These are phyloP conservation scores for Allomyces javanicus DNA, from an alignment of 192 early-diverging fungal species.

Conservation along the genomic window DNA sequence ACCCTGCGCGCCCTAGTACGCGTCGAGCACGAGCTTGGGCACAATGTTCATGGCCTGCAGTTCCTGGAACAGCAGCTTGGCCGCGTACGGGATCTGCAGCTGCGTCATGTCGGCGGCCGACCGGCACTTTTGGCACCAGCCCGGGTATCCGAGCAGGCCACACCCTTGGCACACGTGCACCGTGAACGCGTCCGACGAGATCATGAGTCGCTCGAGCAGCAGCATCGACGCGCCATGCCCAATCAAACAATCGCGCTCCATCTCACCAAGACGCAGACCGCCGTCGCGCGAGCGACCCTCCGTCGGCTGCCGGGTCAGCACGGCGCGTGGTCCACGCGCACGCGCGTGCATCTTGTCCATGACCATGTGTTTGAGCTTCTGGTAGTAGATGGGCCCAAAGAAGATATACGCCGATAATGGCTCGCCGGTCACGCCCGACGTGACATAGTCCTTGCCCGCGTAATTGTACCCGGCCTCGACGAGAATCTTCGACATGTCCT, in stretches of 20 bases:
- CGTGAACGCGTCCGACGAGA: slow-evolving; percentile 83
- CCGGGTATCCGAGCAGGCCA: slow-evolving; percentile 71
- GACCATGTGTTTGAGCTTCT: slow-evolving; percentile 98
- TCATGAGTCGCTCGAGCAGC: slow-evolving; percentile 80
- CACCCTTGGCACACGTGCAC: slow-evolving; percentile 76
- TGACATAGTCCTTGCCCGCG: slow-evolving; percentile 91
- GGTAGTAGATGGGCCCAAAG: slow-evolving; percentile 90
- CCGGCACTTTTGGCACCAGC: slow-evolving; percentile 87
- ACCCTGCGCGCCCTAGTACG: slow-evolving; percentile 10
- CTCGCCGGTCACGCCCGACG: slow-evolving; percentile 76
- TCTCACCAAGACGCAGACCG: slow-evolving; percentile 90
- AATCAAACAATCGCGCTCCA: slow-evolving; percentile 97
- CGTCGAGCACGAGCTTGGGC: slow-evolving; percentile 47
- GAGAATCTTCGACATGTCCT: slow-evolving; percentile 84
- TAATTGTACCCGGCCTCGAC: slow-evolving; percentile 87
- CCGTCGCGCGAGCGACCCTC: slow-evolving; percentile 94
- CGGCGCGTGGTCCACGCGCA: slow-evolving; percentile 70
- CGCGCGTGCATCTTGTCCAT: slow-evolving; percentile 98
- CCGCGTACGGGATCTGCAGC: slow-evolving; percentile 93
- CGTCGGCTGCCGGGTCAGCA: slow-evolving; percentile 83
- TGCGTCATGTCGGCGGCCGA: slow-evolving; percentile 60
- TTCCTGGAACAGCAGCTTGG: slow-evolving; percentile 96
- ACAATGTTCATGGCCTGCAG: slow-evolving; percentile 89
- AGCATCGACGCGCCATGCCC: slow-evolving; percentile 89
- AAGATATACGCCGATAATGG: slow-evolving; percentile 87